These are phyloP conservation scores for Schwanniomyces sp. DNA, from an alignment of 805 yeast genomes.

Conservation along the genomic window DNA sequence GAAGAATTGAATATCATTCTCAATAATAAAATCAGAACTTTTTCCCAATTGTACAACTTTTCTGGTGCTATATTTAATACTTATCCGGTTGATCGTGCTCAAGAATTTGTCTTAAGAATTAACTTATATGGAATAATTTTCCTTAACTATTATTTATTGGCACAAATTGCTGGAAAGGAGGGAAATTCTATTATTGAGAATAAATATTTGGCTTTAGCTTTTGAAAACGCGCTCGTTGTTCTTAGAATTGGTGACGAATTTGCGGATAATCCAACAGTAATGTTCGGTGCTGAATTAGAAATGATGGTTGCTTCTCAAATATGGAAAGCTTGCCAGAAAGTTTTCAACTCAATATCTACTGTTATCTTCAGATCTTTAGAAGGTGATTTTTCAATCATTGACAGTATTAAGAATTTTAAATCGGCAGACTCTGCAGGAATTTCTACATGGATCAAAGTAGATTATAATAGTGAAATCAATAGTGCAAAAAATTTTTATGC, in stretches of 20 bases:
- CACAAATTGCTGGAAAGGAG: background rate
- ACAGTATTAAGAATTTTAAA: conserved; percentile 3
- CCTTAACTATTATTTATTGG: conserved; percentile 1
- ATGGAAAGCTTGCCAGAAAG: conserved; percentile 2
- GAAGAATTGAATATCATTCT: conserved; percentile 3
- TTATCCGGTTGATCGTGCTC: conserved; percentile 3
- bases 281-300: conserved; percentile 7
- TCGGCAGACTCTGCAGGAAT: conserved; percentile 6
- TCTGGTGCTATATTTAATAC: conserved; percentile 1
- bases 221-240: conserved; percentile 6
- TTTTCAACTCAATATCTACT: background rate
- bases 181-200: background rate
- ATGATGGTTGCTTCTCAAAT: conserved; percentile 5
- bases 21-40: conserved; percentile 4
- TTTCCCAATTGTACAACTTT: conserved; percentile 1
- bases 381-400: conserved; percentile 3
- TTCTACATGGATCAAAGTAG: conserved; percentile 1
- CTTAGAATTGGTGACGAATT: conserved; percentile 4
- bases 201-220: conserved; percentile 1
- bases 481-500: background rate
- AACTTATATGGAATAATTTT: conserved; percentile 2
- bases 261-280: conserved; percentile 1
- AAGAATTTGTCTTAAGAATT: conserved; percentile 6
- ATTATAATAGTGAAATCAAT: conserved; percentile 1
- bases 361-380: conserved; percentile 3